Evolutionary conservation across 2,329 filamentous ascomycete genomes (phyloP), one percentile per base, ranked within the genome.

Genomic region (Cladosporium phlei): DNA sequence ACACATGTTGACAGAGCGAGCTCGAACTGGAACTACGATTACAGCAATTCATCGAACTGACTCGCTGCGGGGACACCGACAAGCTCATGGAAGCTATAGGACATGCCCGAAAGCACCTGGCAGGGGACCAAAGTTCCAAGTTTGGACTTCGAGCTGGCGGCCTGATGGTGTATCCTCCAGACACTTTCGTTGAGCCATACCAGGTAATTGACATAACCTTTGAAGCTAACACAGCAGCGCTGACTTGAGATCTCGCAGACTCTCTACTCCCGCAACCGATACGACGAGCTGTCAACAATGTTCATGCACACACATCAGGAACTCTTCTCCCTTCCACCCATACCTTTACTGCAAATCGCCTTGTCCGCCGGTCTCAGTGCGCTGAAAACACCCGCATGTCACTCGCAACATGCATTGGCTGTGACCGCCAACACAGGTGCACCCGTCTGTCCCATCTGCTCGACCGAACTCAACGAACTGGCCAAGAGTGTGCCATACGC

Each of bases 1-100:
- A 54, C 39, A 11, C 8, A 16, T 27, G 16, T 38, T 19, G 3
- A 10, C 57, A 88, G 76, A 88, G 84, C 60, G 86, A 85, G 55
- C 77, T 98, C 12, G 93, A 98, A 66, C 95, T 95, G 61, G 88
- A 95, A 74, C 78, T 98, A 33, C 83, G 93, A 10, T 77, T 94
- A 59, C 93, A 98, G 66, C 90, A 97, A 65, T 97, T 90, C 65
- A 90, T 97, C 58, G 93, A 97, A 67, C 76, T 97, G 51, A 81
- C 95, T 49, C 77, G 91, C 50, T 80, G 76, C 29, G 78, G 78
- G 45, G 74, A 82, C 4, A 72, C 77, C 19, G 63, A 70, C 5
- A 88, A 85, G 60, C 73, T 86, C 34, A 68, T 82, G 38, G 89
- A 96, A 53, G 89, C 90, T 10, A 85, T 89, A 52, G 66, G 75